Base-by-base conservation (phyloP, 2,329 filamentous ascomycete species). In the Fusarium phyllophilum region DNA sequence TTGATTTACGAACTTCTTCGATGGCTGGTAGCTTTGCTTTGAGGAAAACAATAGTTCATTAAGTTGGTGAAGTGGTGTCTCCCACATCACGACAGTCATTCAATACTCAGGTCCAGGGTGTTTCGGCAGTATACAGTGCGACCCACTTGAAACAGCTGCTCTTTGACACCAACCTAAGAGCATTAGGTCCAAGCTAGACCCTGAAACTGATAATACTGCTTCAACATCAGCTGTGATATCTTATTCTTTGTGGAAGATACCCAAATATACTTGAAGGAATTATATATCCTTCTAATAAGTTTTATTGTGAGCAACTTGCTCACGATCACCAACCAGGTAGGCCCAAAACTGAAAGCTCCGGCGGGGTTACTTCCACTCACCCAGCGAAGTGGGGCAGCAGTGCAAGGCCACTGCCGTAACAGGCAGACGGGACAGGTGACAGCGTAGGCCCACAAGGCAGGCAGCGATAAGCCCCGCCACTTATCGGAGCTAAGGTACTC, bases 311-410 rank as follows among this genome's bases (percentile, higher is more conserved):
- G 24, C 22, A 51, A 36, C 24, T 36, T 18, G 8, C 9, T 14
- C 33, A 51, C 42, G 11, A 18, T 52, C 15, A 31, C 14, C 20
- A 31, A 31, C 29, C 45, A 22, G 45, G 20, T 26, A 17, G 29
- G 5, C 34, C 24, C 26, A n/a, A 14, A 29, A 20, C 13, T 26
- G 39, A 59, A 36, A 34, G 18, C 31, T 34, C 31, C 24, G 24
- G 42, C 42, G 42, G 56, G 42, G 33, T 59, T 58, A 57, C 39
- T 62, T 58, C 60, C 33, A 60, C 48, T 63, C 60, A 67, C 75
- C 74, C 76, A 74, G 31, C 48, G 73, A 79, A 68, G 79, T 81
- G 79, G 79, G 78, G 79, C 77, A 77, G 52, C 51, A 66, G 72
- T 65, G 63, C 68, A 70, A 75, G 72, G 68, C 72, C 60, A 74